Percentiles rank a stretch among this genome's conserved stretches.
Evolutionary conservation across 441 rosid species (phyloP).

Genomic region (Populus trichocarpa): DNA sequence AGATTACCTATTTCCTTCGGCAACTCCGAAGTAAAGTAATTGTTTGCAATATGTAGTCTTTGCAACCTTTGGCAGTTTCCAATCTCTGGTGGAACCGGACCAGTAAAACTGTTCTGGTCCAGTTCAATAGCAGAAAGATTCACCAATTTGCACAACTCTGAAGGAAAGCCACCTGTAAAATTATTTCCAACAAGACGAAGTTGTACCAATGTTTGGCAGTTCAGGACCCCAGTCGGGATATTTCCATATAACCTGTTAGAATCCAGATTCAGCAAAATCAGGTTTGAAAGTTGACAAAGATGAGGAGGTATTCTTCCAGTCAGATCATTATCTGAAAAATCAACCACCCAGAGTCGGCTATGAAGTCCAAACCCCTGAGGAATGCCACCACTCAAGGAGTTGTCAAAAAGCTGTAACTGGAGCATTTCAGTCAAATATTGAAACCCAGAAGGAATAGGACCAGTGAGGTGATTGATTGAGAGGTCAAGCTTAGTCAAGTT

Average conservation of each 20-base stretch:
- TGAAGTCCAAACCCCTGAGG: constrained; percentile 74
- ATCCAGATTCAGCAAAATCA: constrained; percentile 71
- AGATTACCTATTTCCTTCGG: constrained; percentile 80
- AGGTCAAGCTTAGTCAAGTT: constrained; percentile 82
- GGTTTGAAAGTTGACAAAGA: constrained; percentile 59
- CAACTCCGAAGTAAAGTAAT: constrained; percentile 57
- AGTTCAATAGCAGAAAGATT: constrained; percentile 84
- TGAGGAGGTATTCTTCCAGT: constrained; percentile 82
- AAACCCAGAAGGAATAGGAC: constrained; percentile 76
- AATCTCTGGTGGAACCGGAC: constrained; percentile 68
- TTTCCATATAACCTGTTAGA: constrained; percentile 66
- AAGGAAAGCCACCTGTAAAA: constrained; percentile 83
- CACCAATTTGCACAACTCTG: constrained; percentile 71
- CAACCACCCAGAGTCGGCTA: constrained; percentile 85
- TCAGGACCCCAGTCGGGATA: constrained; percentile 62
- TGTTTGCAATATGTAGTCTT: constrained; percentile 82
- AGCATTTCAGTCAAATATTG: constrained; percentile 61
- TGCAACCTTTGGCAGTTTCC: constrained; percentile 75
- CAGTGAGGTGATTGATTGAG: constrained; percentile 72
- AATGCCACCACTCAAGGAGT: constrained; percentile 62
- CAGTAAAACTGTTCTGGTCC: constrained; percentile 78
- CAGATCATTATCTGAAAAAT: constrained; percentile 69
- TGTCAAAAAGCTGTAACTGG: constrained; percentile 84
- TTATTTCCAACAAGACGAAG: constrained; percentile 71
- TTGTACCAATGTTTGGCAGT: constrained; percentile 63